Evolutionary conservation across 108 stramenopile species (phyloP).

Genomic region (Phaeodactylum tricornutum): DNA sequence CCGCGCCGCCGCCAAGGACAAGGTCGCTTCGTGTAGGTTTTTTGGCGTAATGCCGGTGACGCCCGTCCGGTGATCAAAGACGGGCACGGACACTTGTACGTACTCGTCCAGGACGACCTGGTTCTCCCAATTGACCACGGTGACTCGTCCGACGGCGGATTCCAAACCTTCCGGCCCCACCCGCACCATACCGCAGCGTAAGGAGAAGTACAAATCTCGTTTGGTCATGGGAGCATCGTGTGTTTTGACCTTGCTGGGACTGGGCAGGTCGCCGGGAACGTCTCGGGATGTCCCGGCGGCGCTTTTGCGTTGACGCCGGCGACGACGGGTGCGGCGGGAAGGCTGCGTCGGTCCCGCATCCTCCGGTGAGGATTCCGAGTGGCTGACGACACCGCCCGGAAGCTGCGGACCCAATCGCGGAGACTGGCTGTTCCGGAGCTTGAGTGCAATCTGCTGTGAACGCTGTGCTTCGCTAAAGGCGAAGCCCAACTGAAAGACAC

Average conservation of each 20-base stretch:
- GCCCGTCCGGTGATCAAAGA: conserved; percentile 79
- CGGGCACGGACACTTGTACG: conserved; percentile 58
- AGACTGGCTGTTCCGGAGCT: not conserved
- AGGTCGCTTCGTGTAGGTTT: conserved; percentile 19
- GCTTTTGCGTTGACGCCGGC: not conserved
- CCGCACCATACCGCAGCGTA: conserved; percentile 94
- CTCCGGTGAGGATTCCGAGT: not conserved
- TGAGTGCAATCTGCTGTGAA: not conserved
- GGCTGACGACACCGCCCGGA: not conserved
- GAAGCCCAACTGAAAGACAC: conserved; percentile 1
- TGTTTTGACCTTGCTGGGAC: conserved; percentile 20
- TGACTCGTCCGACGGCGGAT: conserved; percentile 66
- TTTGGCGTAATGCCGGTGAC: conserved; percentile 57
- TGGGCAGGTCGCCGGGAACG: not conserved
- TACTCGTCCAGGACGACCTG: conserved; percentile 59
- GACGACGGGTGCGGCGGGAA: not conserved
- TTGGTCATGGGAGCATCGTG: conserved; percentile 77
- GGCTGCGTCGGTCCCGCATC: not conserved
- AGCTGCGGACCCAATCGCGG: not conserved
- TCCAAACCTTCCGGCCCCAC: conserved; percentile 32
- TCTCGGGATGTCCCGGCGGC: not conserved
- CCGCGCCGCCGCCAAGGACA: conserved; percentile 53
- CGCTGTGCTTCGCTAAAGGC: not conserved
- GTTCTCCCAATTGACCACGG: conserved; percentile 64
- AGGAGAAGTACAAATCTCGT: conserved; percentile 62